Base-by-base conservation (phyloP, 2,329 filamentous ascomycete genomes). In the Fusarium sp. region DNA sequence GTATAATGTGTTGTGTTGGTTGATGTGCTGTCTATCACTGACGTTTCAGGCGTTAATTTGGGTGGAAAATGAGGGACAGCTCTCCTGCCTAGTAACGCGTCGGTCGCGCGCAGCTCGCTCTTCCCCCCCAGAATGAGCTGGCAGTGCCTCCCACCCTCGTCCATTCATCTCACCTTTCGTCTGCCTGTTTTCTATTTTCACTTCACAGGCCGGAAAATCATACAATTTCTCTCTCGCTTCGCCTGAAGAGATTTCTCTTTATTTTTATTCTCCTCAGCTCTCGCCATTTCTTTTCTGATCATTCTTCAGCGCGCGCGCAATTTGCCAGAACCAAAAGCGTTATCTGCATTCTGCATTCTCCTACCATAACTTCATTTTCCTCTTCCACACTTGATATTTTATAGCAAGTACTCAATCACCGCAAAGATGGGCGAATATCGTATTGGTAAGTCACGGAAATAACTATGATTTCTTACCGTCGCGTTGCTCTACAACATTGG, bases 351-450 rank as follows among this genome's bases (percentile, higher is more conserved):
- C 53, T 52, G 39, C 19, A 27, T 41, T 40, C 27, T 43, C 37
- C 39, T 33, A 19, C 46, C 19, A 25, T 35, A 22, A 65, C 49
- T 67, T 48, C 41, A 55, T 62, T 54, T 56, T 62, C 66, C 46
- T 66, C 51, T 60, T 52, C 19, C 20, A 45, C 56, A 35, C 60
- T 60, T 32, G 27, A 27, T 53, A 41, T 52, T 49, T 54, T 25
- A 23, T 41, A 48, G 32, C 37, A 46, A 27, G 25, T 39, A 30
- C 56, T 20, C 23, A 30, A 58, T 22, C 57, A 50, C 50, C 50
- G 64, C 56, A 67, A 77, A 72, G 14, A 84, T 85, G 83, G 77
- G 80, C 65, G 74, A 79, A 56, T 84, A 84, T 68, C 80, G 83
- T 59, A 76, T 85, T 62, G 82, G 83, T 84, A 77, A 71, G 81